A percentile compares a stretch with the other conserved stretches of the same genome.
Evolutionary conservation across 768 basidiomycete species (phyloP).

Genomic region (Daedalea quercina): DNA sequence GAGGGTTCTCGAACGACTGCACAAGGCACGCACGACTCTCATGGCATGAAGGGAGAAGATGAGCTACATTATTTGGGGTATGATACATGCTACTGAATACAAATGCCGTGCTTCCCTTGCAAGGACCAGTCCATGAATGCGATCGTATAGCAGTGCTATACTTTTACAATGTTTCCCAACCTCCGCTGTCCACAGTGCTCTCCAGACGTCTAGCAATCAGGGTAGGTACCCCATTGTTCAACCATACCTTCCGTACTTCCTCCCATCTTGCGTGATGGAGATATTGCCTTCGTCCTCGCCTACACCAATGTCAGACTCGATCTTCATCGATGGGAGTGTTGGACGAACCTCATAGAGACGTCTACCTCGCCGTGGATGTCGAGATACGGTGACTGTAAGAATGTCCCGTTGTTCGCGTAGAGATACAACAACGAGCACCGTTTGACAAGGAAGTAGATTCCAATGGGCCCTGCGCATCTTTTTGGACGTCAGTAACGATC

Average conservation of each 20-base stretch:
- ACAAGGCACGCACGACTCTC: not conserved
- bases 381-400: constrained; percentile 82
- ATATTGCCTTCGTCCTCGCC: constrained; percentile 85
- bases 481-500: constrained; percentile 1
- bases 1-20: constrained; percentile 20
- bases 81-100: constrained; percentile 1
- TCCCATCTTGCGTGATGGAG: constrained; percentile 84
- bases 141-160: not conserved
- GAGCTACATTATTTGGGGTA: not conserved
- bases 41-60: not conserved
- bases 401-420: constrained; percentile 85
- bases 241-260: constrained; percentile 86
- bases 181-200: constrained; percentile 81
- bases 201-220: constrained; percentile 87
- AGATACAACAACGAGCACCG: constrained; percentile 87
- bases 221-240: constrained; percentile 85
- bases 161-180: constrained; percentile 78
- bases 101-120: not conserved
- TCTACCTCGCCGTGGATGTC: constrained; percentile 95
- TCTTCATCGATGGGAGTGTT: not conserved
- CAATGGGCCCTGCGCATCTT: constrained; percentile 88
- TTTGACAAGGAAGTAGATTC: constrained; percentile 88
- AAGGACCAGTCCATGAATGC: not conserved
- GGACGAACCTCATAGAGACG: constrained; percentile 74
- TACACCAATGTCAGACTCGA: constrained; percentile 22